Conservation (phyloP, 129 eudicot species). For the Dittrichia graveolens region DNA sequence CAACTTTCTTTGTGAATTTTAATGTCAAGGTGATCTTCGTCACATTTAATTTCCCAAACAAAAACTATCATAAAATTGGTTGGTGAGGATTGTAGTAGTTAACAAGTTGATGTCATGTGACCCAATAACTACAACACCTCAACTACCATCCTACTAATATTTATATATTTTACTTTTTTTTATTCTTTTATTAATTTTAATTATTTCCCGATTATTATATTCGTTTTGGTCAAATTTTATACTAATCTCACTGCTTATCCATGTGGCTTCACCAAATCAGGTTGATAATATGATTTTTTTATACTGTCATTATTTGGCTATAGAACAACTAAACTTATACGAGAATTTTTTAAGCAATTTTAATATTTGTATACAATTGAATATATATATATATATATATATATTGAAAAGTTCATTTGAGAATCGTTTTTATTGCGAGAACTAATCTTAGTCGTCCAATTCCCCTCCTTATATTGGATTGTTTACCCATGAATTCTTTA, state of each 20-base stretch:
- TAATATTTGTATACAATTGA: background rate
- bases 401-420: background rate
- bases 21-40: constrained; percentile 19
- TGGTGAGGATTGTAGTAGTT: constrained; percentile 54
- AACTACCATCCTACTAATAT: constrained; percentile 41
- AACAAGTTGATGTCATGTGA: constrained; percentile 58
- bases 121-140: constrained; percentile 55
- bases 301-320: constrained; percentile 15
- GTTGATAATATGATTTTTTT: constrained; percentile 20
- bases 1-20: background rate
- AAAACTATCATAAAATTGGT: constrained; percentile 18
- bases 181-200: background rate
- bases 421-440: too few species aligned
- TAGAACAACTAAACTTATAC: constrained; percentile 20
- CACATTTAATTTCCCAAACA: constrained; percentile 5
- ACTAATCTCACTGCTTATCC: constrained; percentile 39
- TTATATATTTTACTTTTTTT: constrained; percentile 1
- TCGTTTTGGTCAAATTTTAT: constrained; percentile 22
- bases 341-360: background rate
- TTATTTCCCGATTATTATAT: background rate
- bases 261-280: constrained; percentile 39
- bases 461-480: too few species aligned
- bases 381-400: background rate
- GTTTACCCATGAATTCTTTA: too few species aligned
- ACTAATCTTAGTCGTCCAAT: too few species aligned